Evolutionary conservation across 306 rosid species (phyloP), one percentile per base, ranked within the genome.

Genomic region (Quercus dentata): DNA sequence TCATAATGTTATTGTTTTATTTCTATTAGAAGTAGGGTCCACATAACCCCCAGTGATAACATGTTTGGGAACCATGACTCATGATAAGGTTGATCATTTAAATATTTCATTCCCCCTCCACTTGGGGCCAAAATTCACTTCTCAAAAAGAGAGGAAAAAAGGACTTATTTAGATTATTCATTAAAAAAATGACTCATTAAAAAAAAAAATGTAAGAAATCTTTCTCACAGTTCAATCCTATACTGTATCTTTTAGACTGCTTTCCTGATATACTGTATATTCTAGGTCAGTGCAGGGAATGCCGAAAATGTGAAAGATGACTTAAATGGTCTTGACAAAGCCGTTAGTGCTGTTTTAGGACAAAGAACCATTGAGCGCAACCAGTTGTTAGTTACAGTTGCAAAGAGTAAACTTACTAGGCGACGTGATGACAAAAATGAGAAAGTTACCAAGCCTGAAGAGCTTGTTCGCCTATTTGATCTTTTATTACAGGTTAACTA

Each of bases 381-480:
- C 85, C 94, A 86, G 78, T 82, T 95, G 76, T 81, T 95, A 89
- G 97, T 95, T 75, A 90, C 86, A 82, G 86, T 90, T 81, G 98
- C 98, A 21, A 95, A 91, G 80, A 87, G 98, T 81, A 93, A 95
- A 88, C 96, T 95, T 63, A 79, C 88, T 44, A 90, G 81, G 85
- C 97, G 86, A n/a, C 90, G 85, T 33, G 94, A 88, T 68, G 99
- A 91, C 67, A 95, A 93, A 89, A 93, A 89, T 54, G 99, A 95
- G 83, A 95, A 90, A 93, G 91, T 86, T 76, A 95, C 98, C 49
- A 95, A 90, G 84, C 99, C 99, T n/a, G 99, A 95, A 89, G 99
- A 95, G 85, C 99, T 95, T 72, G 99, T 95, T 81, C 97, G 98
- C 78, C 80, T 95, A 19, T 93, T 86, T 74, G 99, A 95, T 89